Evolutionary conservation across 148 eudicot genomes (phyloP).

Genomic region (Rhododendron mucronatum): DNA sequence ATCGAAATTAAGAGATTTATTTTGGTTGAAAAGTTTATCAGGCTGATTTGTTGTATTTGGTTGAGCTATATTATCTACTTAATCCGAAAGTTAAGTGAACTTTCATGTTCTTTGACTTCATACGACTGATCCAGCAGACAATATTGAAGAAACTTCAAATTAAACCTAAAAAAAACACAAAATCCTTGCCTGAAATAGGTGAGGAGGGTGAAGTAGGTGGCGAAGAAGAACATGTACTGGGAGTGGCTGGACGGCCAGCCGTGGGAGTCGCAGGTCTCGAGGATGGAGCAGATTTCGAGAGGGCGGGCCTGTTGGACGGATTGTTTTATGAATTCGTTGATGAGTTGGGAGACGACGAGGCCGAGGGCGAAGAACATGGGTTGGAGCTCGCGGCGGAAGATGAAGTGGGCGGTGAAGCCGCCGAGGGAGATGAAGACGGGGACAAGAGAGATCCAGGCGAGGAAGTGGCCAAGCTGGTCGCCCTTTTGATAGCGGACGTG

Average conservation of each 20-base stretch:
- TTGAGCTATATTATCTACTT: too few species aligned
- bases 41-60: too few species aligned
- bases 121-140: too few species aligned
- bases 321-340: constrained; percentile 65
- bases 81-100: too few species aligned
- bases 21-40: too few species aligned
- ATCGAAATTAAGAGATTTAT: not conserved
- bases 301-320: constrained; percentile 77
- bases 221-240: constrained; percentile 86
- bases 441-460: constrained; percentile 82
- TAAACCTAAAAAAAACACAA: too few species aligned
- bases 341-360: constrained; percentile 57
- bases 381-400: constrained; percentile 86
- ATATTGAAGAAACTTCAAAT: too few species aligned
- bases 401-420: constrained; percentile 71
- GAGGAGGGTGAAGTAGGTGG: constrained; percentile 55
- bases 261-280: constrained; percentile 84
- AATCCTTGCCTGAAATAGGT: constrained; percentile 20
- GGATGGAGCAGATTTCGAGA: constrained; percentile 51
- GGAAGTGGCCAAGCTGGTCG: constrained; percentile 61
- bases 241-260: constrained; percentile 97
- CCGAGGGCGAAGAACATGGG: constrained; percentile 71
- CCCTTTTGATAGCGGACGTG: constrained; percentile 82
- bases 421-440: constrained; percentile 83
- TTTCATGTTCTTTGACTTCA: too few species aligned